Conservation (phyloP, 345 rosid species). For the Rhizophora mangle region DNA sequence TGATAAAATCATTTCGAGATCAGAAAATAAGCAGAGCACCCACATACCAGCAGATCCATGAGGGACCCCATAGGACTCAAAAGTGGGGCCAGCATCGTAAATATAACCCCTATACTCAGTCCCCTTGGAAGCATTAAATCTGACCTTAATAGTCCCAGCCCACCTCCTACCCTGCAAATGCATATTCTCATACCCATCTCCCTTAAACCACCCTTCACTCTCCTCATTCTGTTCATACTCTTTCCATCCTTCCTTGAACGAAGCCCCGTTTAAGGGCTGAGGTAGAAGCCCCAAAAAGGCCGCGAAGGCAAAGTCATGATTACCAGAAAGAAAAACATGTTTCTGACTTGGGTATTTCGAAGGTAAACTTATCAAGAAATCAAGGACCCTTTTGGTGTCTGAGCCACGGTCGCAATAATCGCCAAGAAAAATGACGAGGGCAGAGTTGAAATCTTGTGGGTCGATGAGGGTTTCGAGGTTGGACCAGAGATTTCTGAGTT, state of each 20-base stretch:
- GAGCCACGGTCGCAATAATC: conserved; percentile 94
- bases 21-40: neutral
- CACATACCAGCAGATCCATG: conserved; percentile 84
- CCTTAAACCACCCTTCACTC: conserved; percentile 76
- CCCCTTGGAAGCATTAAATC: conserved; percentile 45
- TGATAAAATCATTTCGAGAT: neutral
- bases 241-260: conserved; percentile 56
- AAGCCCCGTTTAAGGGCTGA: conserved; percentile 43
- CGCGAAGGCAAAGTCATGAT: conserved; percentile 76
- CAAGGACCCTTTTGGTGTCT: conserved; percentile 53
- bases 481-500: conserved; percentile 67
- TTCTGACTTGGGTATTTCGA: conserved; percentile 49
- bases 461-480: conserved; percentile 50
- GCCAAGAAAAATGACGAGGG: conserved; percentile 75
- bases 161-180: conserved; percentile 73
- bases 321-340: conserved; percentile 64
- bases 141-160: conserved; percentile 55
- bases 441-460: conserved; percentile 46
- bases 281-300: conserved; percentile 59
- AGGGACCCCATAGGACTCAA: conserved; percentile 66
- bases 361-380: conserved; percentile 55
- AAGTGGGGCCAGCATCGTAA: conserved; percentile 73
- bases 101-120: conserved; percentile 55
- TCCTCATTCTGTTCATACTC: conserved; percentile 54
- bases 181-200: conserved; percentile 61